A percentile compares a stretch with the other conserved stretches of the same genome.
Conservation (phyloP, 2,329 filamentous ascomycete species). For the Ploettnerulaceae sp. region DNA sequence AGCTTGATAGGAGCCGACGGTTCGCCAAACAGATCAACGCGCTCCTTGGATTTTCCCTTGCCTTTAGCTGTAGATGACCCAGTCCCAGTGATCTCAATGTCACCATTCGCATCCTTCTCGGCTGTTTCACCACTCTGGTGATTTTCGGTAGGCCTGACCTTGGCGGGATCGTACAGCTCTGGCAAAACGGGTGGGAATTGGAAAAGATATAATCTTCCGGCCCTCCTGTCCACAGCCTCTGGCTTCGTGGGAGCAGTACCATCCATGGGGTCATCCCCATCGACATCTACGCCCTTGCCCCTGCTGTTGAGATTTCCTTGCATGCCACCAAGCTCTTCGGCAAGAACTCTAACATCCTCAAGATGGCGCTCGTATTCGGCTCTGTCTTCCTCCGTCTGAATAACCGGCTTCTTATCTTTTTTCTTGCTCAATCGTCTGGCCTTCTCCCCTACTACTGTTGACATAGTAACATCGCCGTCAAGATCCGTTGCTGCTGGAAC, state of each 20-base stretch:
- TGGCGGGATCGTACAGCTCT: slow-evolving; percentile 39
- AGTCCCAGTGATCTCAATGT: slow-evolving; percentile 16
- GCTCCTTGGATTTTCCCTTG: slow-evolving; percentile 16
- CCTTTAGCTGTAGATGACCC: slow-evolving; percentile 10
- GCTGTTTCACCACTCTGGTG: slow-evolving; percentile 1
- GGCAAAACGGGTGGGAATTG: slow-evolving; percentile 60
- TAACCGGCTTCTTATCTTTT: slow-evolving; percentile 35
- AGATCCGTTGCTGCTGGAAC: not conserved
- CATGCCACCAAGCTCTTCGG: slow-evolving; percentile 43
- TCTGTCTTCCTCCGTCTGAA: slow-evolving; percentile 49
- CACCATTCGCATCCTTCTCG: slow-evolving; percentile 8
- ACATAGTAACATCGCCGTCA: not conserved
- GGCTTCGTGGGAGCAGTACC: slow-evolving; percentile 11
- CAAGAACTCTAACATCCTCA: slow-evolving; percentile 41
- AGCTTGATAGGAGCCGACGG: slow-evolving; percentile 42
- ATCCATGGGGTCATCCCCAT: slow-evolving; percentile 37
- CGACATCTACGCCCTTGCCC: slow-evolving; percentile 33
- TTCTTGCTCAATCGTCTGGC: slow-evolving; percentile 15
- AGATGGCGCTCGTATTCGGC: slow-evolving; percentile 46
- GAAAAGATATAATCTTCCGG: slow-evolving; percentile 58
- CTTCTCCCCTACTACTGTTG: slow-evolving; percentile 5
- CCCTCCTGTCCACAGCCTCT: slow-evolving; percentile 33
- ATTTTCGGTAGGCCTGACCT: slow-evolving; percentile 18
- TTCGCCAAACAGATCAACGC: slow-evolving; percentile 28
- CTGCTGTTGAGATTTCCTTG: slow-evolving; percentile 15